Evolutionary conservation across 495 filamentous ascomycete species (phyloP).

Genomic region (Chlorociboria aeruginascens): DNA sequence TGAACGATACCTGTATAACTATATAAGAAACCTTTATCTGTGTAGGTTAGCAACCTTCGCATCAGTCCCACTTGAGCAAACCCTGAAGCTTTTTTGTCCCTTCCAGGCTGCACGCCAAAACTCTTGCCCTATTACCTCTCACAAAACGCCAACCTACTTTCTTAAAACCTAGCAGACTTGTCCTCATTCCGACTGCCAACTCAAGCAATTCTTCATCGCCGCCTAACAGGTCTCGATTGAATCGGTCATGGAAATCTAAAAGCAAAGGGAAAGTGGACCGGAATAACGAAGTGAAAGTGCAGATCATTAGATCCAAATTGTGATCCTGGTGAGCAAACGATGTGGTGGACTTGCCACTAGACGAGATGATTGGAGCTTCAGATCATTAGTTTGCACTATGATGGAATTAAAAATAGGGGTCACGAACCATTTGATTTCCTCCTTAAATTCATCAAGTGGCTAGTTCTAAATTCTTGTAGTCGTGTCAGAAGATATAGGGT

Average conservation of each 20-base stretch:
- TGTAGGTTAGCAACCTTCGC: too few relatives aligned
- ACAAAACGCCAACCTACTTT: not conserved
- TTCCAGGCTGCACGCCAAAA: too few relatives aligned
- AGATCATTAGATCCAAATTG: not conserved
- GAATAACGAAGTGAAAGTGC: not conserved
- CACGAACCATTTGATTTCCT: not conserved
- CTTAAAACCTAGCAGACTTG: not conserved
- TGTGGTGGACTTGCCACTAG: not conserved
- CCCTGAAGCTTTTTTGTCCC: too few relatives aligned
- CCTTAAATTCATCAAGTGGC: not conserved
- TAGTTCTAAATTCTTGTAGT: not conserved
- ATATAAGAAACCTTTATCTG: too few relatives aligned
- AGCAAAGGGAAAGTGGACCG: not conserved
- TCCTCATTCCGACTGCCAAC: not conserved
- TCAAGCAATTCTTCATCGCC: not conserved
- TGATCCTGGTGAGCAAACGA: not conserved
- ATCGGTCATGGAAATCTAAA: not conserved
- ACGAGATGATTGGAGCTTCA: not conserved
- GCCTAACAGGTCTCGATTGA: not conserved
- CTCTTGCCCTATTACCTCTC: not conserved
- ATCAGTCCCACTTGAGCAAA: too few relatives aligned
- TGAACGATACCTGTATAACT: too few relatives aligned
- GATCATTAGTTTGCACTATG: not conserved
- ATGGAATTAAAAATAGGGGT: not conserved
- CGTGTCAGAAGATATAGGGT: not conserved